Conservation (phyloP, 2,329 filamentous ascomycete species). For the Claviceps digitariae region DNA sequence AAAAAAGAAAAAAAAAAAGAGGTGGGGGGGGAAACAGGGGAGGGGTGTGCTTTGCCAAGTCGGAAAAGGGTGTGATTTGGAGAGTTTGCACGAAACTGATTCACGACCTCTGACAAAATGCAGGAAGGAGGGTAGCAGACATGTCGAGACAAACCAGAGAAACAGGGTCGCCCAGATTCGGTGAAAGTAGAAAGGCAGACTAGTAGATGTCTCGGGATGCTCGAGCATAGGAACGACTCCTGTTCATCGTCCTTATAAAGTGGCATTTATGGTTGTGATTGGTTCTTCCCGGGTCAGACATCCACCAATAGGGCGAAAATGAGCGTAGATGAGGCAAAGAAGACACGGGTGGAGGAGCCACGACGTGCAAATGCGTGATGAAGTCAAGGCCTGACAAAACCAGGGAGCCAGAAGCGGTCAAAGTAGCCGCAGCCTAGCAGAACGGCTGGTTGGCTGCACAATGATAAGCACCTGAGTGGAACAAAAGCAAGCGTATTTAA, state of each 20-base stretch:
- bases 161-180: conserved; percentile 3
- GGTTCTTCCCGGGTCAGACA: conserved; percentile 16
- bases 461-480: conserved; percentile 11
- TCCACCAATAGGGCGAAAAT: conserved; percentile 21
- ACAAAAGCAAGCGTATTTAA: neutral
- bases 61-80: neutral
- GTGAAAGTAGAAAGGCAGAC: neutral
- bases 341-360: conserved; percentile 18
- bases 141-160: neutral
- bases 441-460: conserved; percentile 10
- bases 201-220: conserved; percentile 16
- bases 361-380: conserved; percentile 12
- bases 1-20: neutral
- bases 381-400: neutral
- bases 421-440: neutral
- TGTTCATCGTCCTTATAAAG: conserved; percentile 15
- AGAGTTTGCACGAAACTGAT: neutral
- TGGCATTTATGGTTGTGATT: conserved; percentile 19
- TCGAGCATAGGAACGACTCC: conserved; percentile 12
- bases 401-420: neutral
- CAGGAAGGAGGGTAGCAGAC: neutral
- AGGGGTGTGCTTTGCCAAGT: neutral
- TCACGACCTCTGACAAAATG: neutral
- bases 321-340: conserved; percentile 21
- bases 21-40: neutral